Base-by-base conservation (phyloP, 1,284 basidiomycete species). In the Gastroboletus turbinatus region DNA sequence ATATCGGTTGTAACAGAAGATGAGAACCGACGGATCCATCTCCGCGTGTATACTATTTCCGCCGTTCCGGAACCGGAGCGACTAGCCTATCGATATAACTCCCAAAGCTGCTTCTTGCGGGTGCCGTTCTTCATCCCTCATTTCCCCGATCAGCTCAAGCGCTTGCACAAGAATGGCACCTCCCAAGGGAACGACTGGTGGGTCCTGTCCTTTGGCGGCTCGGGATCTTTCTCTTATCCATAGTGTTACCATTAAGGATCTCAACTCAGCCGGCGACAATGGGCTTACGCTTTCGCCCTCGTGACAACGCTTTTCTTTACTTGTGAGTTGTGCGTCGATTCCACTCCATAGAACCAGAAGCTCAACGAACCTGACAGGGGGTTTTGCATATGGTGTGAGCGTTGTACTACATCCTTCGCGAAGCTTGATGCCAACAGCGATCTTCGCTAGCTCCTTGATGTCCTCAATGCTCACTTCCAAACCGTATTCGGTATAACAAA, bases 261-360 rank as follows among this genome's bases (percentile, higher is more conserved):
- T 50, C 75, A 84, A 56, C 74, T 85, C 44, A 71, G 72, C 23
- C 72, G 70, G 57, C 71, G 69, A 39, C 70, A 77, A 63, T 83
- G 82, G 81, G 68, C 63, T 14, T 83, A 79, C 63, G 80, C 88
- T 14, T 92, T 89, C 70, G 75, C 78, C 48, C 82, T 92, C 58
- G 87, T 92, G 60, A 91, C 89, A 17, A 84, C 87, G 16, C 76
- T 92, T 47, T 92, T 92, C 79, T 92, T 92, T 75, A 86, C 89
- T 32, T 92, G 87, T 86, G 73, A 70, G 79, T 72, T 14, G 50
- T 32, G 61, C 63, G 46, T 68, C 63, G 35, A 54, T 27, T 47
- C 40, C n/a, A 7, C 39, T 19, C 17, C 11, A 25, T 38, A 14
- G 16, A 38, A 42, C 43, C 44, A 11, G 45, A 16, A 23, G 29